phyloP scores from a whole-genome alignment of 2,329 filamentous ascomycete species.

The Penicillium nordicum region DNA sequence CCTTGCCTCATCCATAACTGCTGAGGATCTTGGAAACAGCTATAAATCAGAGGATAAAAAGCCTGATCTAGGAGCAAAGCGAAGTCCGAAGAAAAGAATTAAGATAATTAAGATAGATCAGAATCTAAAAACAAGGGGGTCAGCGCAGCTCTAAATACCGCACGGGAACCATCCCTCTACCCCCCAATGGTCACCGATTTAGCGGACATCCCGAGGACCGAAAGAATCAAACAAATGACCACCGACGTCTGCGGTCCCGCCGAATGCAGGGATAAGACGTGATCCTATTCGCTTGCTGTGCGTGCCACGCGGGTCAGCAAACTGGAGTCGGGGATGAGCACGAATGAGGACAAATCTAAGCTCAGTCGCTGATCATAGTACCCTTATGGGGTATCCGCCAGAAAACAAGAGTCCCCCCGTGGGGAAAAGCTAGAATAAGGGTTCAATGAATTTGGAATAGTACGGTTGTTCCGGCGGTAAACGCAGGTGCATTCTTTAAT shows the following conservation, averaged over 20 bases:
- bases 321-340: not conserved
- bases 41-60: not conserved
- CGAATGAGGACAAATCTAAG: slow-evolving; percentile 9
- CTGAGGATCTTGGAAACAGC: not conserved
- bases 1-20: slow-evolving; percentile 14
- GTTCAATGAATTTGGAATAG: not conserved
- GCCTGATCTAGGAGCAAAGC: not conserved
- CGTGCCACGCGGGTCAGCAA: not conserved
- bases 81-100: not conserved
- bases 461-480: not conserved
- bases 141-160: not conserved
- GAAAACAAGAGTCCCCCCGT: not conserved
- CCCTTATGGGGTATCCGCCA: not conserved
- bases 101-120: not conserved
- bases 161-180: not conserved
- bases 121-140: not conserved
- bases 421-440: not conserved
- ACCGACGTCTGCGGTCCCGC: not conserved
- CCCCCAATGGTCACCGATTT: not conserved
- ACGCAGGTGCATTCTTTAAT: not conserved
- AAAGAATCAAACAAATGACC: not conserved
- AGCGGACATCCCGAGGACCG: not conserved
- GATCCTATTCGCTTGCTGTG: slow-evolving; percentile 7
- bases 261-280: not conserved
- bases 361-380: slow-evolving; percentile 9